phyloP scores from a whole-genome alignment of 2,329 filamentous ascomycete genomes.

The Phialocephala sp. region DNA sequence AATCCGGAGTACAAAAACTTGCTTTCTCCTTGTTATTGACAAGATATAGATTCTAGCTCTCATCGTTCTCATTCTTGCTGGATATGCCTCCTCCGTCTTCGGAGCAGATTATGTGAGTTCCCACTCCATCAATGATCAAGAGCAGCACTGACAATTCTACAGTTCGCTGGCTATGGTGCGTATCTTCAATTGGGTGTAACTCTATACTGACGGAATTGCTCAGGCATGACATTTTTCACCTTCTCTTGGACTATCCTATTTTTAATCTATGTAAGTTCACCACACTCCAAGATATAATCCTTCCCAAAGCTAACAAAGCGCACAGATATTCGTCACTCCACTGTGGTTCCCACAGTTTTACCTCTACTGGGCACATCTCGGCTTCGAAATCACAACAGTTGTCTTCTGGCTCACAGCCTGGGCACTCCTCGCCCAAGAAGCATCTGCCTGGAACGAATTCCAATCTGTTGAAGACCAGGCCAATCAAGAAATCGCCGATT shows the following conservation, averaged over 20 bases:
- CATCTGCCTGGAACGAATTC: slow-evolving; percentile 6
- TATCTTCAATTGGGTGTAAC: not conserved
- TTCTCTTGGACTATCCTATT: slow-evolving; percentile 25
- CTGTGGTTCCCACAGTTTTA: slow-evolving; percentile 21
- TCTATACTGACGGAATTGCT: not conserved
- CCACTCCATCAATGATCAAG: not conserved
- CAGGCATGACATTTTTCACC: slow-evolving; percentile 17
- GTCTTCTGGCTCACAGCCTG: slow-evolving; percentile 27
- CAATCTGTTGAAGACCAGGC: not conserved
- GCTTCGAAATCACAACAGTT: slow-evolving; percentile 15
- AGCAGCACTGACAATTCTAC: not conserved
- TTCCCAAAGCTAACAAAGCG: not conserved
- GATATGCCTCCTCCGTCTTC: slow-evolving; percentile 18
- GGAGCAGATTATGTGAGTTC: slow-evolving; percentile 16
- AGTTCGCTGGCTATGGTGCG: slow-evolving; percentile 16
- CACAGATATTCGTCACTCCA: slow-evolving; percentile 20
- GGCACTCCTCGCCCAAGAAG: slow-evolving; percentile 24
- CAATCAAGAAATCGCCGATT: not conserved
- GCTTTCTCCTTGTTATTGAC: not conserved
- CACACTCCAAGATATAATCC: not conserved
- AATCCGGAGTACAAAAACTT: slow-evolving; percentile 2
- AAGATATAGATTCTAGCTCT: slow-evolving; percentile 19
- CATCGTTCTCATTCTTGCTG: slow-evolving; percentile 17
- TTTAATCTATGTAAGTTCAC: slow-evolving; percentile 17
- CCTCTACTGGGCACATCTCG: slow-evolving; percentile 23